phyloP scores from a whole-genome alignment of 2,329 filamentous ascomycete species.

The Neonectria punicea region DNA sequence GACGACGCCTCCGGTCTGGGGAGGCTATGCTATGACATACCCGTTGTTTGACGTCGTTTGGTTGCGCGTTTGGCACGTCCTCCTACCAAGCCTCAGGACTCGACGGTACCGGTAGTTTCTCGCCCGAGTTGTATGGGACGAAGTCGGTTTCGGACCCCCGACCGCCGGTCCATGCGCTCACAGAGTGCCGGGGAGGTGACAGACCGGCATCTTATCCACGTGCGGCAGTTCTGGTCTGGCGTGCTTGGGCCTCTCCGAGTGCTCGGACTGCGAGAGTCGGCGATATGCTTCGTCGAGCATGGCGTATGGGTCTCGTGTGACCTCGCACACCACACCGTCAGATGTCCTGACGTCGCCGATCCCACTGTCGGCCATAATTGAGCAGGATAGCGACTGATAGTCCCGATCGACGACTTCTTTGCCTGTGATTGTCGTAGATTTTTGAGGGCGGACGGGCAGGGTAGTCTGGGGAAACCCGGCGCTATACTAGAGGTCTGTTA shows the following conservation, averaged over 20 bases:
- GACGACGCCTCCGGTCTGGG: constrained; percentile 2
- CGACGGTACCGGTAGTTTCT: background rate
- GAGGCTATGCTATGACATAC: constrained; percentile 2
- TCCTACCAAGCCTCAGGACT: constrained; percentile 6
- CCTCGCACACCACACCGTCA: background rate
- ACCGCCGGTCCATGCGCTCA: constrained; percentile 14
- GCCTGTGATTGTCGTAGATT: background rate
- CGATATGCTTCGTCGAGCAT: background rate
- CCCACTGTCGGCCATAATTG: background rate
- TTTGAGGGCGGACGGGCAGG: background rate
- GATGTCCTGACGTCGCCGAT: constrained; percentile 2
- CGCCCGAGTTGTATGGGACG: background rate
- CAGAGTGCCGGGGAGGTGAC: background rate
- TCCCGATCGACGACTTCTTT: constrained; percentile 16
- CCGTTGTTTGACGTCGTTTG: background rate
- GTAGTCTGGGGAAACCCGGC: constrained; percentile 11
- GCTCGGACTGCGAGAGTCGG: constrained; percentile 10
- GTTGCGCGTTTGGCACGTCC: background rate
- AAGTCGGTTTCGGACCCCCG: background rate
- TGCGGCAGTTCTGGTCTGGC: constrained; percentile 7
- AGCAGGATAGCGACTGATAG: background rate
- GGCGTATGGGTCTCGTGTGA: background rate
- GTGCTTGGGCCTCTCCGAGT: constrained; percentile 6
- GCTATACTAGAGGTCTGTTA: constrained; percentile 8
- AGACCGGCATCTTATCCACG: constrained; percentile 8